Evolutionary conservation across 805 yeast species (phyloP).

Genomic region (Ogataea glucozyma): DNA sequence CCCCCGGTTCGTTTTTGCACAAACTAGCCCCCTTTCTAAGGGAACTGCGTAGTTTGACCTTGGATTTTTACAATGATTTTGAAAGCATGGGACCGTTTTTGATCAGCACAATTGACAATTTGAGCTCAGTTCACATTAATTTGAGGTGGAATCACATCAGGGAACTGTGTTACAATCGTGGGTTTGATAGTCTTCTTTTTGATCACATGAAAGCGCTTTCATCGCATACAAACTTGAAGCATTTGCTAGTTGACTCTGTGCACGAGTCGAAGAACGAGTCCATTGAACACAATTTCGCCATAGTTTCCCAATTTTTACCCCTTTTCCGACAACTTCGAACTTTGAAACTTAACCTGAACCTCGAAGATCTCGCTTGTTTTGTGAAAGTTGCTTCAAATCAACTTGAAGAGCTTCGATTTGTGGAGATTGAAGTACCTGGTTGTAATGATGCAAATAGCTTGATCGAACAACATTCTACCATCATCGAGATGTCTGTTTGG

Average conservation of each 20-base stretch:
- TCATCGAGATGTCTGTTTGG: constrained; percentile 10
- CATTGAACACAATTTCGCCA: constrained; percentile 9
- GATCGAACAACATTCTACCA: constrained; percentile 15
- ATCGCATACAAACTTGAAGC: constrained; percentile 16
- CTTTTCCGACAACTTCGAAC: constrained; percentile 16
- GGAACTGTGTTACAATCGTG: constrained; percentile 6
- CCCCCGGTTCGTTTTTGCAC: constrained; percentile 10
- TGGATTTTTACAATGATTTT: constrained; percentile 25
- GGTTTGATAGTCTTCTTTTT: constrained; percentile 8
- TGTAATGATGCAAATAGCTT: constrained; percentile 17
- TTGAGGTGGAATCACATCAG: constrained; percentile 22
- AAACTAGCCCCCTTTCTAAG: constrained; percentile 16
- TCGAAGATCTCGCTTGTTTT: constrained; percentile 12
- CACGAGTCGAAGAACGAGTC: constrained; percentile 20
- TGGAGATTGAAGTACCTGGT: constrained; percentile 24
- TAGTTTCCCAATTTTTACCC: constrained; percentile 13
- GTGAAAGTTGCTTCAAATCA: constrained; percentile 6
- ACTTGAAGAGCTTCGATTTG: constrained; percentile 13
- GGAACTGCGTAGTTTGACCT: constrained; percentile 17
- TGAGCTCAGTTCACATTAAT: constrained; percentile 22
- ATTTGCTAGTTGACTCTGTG: constrained; percentile 26
- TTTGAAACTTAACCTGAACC: constrained; percentile 22
- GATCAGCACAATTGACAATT: constrained; percentile 14
- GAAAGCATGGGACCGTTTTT: constrained; percentile 18
- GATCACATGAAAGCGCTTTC: constrained; percentile 15